phyloP scores from a whole-genome alignment of 495 filamentous ascomycete genomes.

The Rostrohypoxylon terebratum region DNA sequence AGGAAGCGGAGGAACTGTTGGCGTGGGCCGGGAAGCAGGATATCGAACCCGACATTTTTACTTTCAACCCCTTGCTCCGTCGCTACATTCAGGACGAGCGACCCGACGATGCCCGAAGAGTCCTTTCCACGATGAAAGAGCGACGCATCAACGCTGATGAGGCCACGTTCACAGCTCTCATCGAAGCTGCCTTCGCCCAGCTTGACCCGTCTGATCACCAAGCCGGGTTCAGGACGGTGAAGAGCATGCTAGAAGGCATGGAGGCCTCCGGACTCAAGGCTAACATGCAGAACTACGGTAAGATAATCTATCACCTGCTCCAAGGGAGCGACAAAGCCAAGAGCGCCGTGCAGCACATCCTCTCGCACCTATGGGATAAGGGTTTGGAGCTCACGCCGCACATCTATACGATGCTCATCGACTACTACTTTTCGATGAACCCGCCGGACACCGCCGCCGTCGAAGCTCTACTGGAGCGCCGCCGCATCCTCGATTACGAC shows the following conservation, averaged over 20 bases:
- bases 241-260: slow-evolving; percentile 64
- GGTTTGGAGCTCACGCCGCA: slow-evolving; percentile 66
- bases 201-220: slow-evolving; percentile 34
- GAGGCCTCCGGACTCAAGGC: slow-evolving; percentile 62
- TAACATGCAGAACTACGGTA: slow-evolving; percentile 69
- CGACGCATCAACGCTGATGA: slow-evolving; percentile 51
- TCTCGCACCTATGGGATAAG: slow-evolving; percentile 67
- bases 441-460: slow-evolving; percentile 70
- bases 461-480: slow-evolving; percentile 62
- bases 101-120: slow-evolving; percentile 49
- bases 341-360: slow-evolving; percentile 66
- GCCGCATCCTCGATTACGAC: slow-evolving; percentile 51
- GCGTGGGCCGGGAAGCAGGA: slow-evolving; percentile 67
- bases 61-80: slow-evolving; percentile 76
- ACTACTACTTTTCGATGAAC: slow-evolving; percentile 69
- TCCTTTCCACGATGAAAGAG: slow-evolving; percentile 59
- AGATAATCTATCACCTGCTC: slow-evolving; percentile 72
- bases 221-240: slow-evolving; percentile 50
- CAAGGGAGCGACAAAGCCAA: slow-evolving; percentile 54
- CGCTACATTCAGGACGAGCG: slow-evolving; percentile 61
- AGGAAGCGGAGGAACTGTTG: slow-evolving; percentile 62
- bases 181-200: slow-evolving; percentile 53
- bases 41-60: slow-evolving; percentile 69
- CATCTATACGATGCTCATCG: slow-evolving; percentile 77
- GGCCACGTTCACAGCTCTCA: slow-evolving; percentile 58